Conservation (phyloP, 73 alveolate genomes). For the Diophrys appendiculata region DNA sequence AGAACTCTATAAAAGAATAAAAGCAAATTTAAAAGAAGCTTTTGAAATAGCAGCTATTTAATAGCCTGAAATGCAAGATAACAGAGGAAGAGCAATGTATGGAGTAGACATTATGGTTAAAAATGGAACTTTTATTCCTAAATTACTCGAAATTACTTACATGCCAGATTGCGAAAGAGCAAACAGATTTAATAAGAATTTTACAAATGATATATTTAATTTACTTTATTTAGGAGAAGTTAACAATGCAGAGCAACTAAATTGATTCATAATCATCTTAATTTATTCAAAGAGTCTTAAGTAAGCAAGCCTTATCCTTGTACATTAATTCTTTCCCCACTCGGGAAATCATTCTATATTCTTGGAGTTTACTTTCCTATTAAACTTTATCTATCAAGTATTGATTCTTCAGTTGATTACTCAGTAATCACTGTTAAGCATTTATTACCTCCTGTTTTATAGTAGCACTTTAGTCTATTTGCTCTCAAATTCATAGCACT, state of each 20-base stretch:
- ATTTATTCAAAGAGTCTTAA: not conserved
- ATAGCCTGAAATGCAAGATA: slow-evolving; percentile 70
- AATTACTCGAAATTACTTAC: slow-evolving; percentile 83
- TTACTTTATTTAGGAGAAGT: slow-evolving; percentile 65
- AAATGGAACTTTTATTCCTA: slow-evolving; percentile 64
- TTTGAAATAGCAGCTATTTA: slow-evolving; percentile 67
- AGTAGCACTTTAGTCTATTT: no score
- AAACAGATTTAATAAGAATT: slow-evolving; percentile 77
- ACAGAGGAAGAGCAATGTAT: slow-evolving; percentile 73
- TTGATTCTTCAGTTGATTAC: no score
- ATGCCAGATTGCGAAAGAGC: slow-evolving; percentile 92
- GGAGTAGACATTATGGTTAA: slow-evolving; percentile 89
- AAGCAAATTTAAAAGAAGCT: slow-evolving; percentile 63
- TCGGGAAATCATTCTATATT: no score
- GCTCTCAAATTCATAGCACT: no score
- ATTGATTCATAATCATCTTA: not conserved
- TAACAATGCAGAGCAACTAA: slow-evolving; percentile 17
- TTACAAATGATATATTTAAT: slow-evolving; percentile 79
- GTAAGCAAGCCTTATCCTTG: not conserved
- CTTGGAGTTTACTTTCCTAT: not conserved
- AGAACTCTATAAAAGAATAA: slow-evolving; percentile 56
- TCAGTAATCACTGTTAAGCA: no score
- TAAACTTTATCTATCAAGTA: not conserved
- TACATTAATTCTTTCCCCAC: not conserved
- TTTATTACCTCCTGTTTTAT: no score